Evolutionary conservation across 208 protist species (phyloP).

Genomic region (Porcisia hertigi): DNA sequence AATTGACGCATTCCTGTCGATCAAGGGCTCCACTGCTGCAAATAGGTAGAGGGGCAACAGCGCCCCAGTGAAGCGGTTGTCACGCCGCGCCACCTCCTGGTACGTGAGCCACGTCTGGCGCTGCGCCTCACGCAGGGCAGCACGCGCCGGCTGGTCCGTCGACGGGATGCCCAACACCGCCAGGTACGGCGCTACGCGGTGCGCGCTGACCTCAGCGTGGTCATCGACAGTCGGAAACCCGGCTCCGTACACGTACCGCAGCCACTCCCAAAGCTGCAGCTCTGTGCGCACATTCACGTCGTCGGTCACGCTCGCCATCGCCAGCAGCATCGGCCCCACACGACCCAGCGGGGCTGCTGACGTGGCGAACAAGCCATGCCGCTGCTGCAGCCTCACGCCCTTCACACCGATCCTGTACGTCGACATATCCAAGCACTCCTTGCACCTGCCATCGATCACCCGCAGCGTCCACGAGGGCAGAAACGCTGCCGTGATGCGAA

Average conservation of each 20-base stretch:
- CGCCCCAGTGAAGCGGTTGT: slow-evolving; percentile 34
- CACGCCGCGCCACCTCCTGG: slow-evolving; percentile 32
- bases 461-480: slow-evolving; percentile 8
- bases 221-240: background rate
- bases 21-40: slow-evolving; percentile 15
- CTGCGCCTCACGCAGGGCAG: too few relatives aligned
- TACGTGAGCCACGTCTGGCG: too few relatives aligned
- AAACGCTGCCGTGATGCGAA: background rate
- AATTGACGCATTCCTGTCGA: background rate
- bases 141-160: slow-evolving; percentile 32
- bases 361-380: slow-evolving; percentile 12
- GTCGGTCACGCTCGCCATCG: slow-evolving; percentile 34
- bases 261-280: slow-evolving; percentile 19
- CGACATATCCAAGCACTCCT: background rate
- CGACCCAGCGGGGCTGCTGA: slow-evolving; percentile 14
- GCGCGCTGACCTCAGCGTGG: background rate
- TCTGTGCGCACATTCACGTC: slow-evolving; percentile 13
- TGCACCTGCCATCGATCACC: background rate
- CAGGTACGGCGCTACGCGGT: slow-evolving; percentile 15
- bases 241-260: slow-evolving; percentile 11
- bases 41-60: slow-evolving; percentile 38
- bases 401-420: background rate
- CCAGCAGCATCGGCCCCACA: slow-evolving; percentile 33
- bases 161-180: slow-evolving; percentile 52
- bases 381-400: background rate